Base-by-base conservation (phyloP, 2,329 filamentous ascomycete species). In the Paraphaeosphaeria sporulosa region DNA sequence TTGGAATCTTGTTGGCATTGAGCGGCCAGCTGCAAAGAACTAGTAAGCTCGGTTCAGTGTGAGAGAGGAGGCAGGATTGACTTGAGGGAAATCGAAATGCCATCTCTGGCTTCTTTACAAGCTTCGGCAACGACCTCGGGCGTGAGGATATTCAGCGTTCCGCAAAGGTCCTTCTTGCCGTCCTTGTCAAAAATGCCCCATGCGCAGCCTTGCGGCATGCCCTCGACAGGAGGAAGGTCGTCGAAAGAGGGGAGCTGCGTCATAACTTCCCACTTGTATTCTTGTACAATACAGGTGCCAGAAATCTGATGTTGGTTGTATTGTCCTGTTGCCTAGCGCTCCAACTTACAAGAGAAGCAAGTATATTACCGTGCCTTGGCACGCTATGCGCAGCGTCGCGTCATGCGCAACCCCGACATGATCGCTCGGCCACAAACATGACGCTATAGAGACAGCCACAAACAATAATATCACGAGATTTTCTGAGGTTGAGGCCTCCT, bases 131-230 rank as follows among this genome's bases (percentile, higher is more conserved):
- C 73, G 7, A 75, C 73, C 21, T 76, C 72, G 0, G 80, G 77
- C 0, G 82, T 86, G 53, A 86, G 76, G 0, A 84, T 76, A 65
- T 86, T 86, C 5, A 86, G 73, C 68, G 81, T 84, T 15, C 84
- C 84, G n/a, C 81, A 74, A 61, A 85, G 70, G 58, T 86, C 84
- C 2, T 76, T 62, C 6, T 74, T 70, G 1, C 83, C 84, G 52
- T 80, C 75, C 50, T 79, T 77, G 55, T 82, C 82, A 61, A 82
- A 85, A 4, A 84, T 74, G 0, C 83, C 84, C 84, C 84, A 86
- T 1, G 84, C 81, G 43, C 61, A 65, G 21, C 65, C 65, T 32
- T 65, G 65, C 10, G 63, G 63, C 60, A 63, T 64, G 19, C 57
- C 55, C 21, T 66, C 48, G 4, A 64, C 52, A 4, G 43, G 12